Conservation (phyloP, 805 yeast species). For the Lachancea cidri region DNA sequence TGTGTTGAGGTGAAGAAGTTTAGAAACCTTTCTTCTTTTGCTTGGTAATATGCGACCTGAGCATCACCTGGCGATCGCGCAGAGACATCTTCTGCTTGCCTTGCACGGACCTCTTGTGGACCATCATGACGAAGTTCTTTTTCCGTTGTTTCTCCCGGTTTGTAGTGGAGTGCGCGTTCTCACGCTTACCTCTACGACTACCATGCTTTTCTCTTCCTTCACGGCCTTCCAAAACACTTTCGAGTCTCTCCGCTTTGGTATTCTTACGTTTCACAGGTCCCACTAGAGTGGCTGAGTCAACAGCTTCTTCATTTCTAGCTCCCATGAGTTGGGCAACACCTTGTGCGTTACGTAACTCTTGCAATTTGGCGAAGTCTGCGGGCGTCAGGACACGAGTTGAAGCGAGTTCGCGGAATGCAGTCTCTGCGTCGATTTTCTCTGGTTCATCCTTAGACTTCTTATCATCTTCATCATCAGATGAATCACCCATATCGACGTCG, state of each 20-base stretch:
- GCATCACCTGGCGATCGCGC: conserved; percentile 81
- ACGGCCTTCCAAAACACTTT: conserved; percentile 82
- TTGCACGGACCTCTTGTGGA: conserved; percentile 89
- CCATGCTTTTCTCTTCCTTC: conserved; percentile 91
- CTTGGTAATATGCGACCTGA: conserved; percentile 80
- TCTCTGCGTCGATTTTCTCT: conserved; percentile 33
- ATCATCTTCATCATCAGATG: conserved; percentile 44
- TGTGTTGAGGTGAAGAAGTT: neutral
- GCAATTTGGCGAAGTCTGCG: conserved; percentile 94
- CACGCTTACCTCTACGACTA: conserved; percentile 76
- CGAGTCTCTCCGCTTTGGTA: conserved; percentile 84
- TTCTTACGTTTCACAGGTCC: conserved; percentile 78
- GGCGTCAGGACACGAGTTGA: conserved; percentile 86
- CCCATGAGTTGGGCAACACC: conserved; percentile 81
- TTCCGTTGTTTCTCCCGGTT: conserved; percentile 93
- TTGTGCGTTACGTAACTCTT: conserved; percentile 79
- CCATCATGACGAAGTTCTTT: conserved; percentile 99
- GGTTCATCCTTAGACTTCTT: conserved; percentile 22
- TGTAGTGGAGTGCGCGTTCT: conserved; percentile 79
- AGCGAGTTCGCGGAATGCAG: conserved; percentile 51
- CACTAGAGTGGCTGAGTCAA: conserved; percentile 69
- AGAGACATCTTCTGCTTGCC: conserved; percentile 89
- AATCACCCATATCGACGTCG: conserved; percentile 47
- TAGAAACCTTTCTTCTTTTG: conserved; percentile 84
- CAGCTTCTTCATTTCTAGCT: conserved; percentile 69